Base-by-base conservation (phyloP, 148 eudicot genomes). In the Selenicereus undatus region DNA sequence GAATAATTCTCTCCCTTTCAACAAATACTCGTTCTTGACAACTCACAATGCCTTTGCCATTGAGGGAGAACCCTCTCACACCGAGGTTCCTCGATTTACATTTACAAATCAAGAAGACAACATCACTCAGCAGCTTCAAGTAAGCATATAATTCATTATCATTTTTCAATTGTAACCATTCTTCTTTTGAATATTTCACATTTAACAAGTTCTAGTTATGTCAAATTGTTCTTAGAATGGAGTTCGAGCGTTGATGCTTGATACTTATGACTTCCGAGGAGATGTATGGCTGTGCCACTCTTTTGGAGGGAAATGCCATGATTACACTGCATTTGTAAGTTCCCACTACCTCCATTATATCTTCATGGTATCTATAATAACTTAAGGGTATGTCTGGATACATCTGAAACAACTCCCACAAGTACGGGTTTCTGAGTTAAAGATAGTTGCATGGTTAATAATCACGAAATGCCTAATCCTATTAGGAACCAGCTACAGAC, bases 201-300 rank as follows among this genome's bases (percentile, higher is more conserved):
- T 20, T 68, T 72, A 72, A 72, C 52, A 8, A 42, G 16, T 13
- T 39, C 5, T 42, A 68, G 36, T 60, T 3, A 3, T 58, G 30
- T 18, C 22, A 1, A 21, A 8, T 10, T 48, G 51, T 84, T 51
- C 36, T 7, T 78, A 93, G 98, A 89, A 91, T 75, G 98, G 98
- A 13, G 98, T 90, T 83, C 94, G 98, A 18, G 95, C 86, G 17
- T 83, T 94, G 32, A 94, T 94, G 97, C 93, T 94, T 0, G 98
- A 94, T 48, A 88, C 90, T 5, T 94, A 92, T 14, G 97, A 94
- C 82, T 94, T 85, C 43, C 73, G 90, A 6, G 94, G 90, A 39
- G 90, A 86, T 80, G 84, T 94, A 32, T 94, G 98, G 97, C 65
- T 94, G 79, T 94, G 98, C 85, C 98, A 94, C 84, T 94, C 98